Percentiles rank a stretch among this genome's conserved stretches.
Evolutionary conservation across 2,329 filamentous ascomycete genomes (phyloP).

Genomic region (Lachnellula occidentalis): DNA sequence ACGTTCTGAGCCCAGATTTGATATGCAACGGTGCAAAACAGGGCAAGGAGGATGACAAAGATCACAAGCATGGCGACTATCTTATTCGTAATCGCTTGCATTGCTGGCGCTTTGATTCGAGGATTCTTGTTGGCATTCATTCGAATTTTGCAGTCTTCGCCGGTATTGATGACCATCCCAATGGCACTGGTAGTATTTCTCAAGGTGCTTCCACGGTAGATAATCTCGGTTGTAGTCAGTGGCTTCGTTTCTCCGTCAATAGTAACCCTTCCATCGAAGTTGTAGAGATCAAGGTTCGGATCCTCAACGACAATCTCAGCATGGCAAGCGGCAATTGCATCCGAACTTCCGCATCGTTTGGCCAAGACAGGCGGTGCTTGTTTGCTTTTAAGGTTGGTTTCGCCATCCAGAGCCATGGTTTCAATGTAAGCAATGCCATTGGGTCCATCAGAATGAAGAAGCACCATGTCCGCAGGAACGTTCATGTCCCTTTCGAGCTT

Average conservation of each 20-base stretch:
- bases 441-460: conserved; percentile 71
- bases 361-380: conserved; percentile 60
- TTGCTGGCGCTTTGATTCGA: conserved; percentile 75
- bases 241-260: conserved; percentile 56
- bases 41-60: conserved; percentile 67
- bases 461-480: conserved; percentile 74
- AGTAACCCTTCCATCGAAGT: conserved; percentile 64
- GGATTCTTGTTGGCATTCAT: conserved; percentile 95
- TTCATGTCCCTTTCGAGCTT: conserved; percentile 67
- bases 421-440: conserved; percentile 79
- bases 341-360: conserved; percentile 50
- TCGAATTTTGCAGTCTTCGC: conserved; percentile 92
- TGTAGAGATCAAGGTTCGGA: conserved; percentile 72
- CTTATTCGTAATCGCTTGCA: conserved; percentile 75
- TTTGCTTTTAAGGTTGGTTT: conserved; percentile 77
- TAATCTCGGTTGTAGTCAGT: conserved; percentile 73
- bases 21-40: conserved; percentile 76
- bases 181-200: conserved; percentile 65
- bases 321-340: conserved; percentile 47
- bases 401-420: conserved; percentile 78
- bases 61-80: conserved; percentile 80
- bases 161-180: conserved; percentile 82
- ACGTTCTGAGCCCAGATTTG: conserved; percentile 60
- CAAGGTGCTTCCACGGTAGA: conserved; percentile 81
- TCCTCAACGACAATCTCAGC: conserved; percentile 69